Base-by-base conservation (phyloP, 768 basidiomycete genomes). In the Amanita exitialis region DNA sequence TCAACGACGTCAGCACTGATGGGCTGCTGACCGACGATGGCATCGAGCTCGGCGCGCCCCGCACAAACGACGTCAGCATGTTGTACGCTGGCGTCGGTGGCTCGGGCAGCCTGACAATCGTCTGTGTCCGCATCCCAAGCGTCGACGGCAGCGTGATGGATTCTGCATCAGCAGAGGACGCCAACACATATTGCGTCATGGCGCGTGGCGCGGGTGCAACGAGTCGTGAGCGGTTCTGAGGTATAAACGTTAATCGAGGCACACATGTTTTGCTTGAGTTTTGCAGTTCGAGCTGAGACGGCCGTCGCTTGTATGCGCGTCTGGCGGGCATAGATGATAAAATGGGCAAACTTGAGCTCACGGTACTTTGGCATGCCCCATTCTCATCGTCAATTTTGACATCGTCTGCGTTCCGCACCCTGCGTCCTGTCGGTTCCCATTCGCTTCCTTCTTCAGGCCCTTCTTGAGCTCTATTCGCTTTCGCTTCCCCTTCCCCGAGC, bases 171-270 rank as follows among this genome's bases (percentile, higher is more conserved):
- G 75, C 65, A 3, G 72, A 69, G 8, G 81, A 78, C 47, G 42
- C 49, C 36, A 76, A 81, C 34, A 85, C 72, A 58, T 82, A 87
- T 62, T 86, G 82, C 1, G 88, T 89, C 34, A 90, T 59, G 2
- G 88, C 85, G 35, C 86, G 75, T 1, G 88, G 86, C 7, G 88
- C 74, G 23, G 80, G 84, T 0, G 86, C 67, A 48, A 89, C 66
- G 27, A 87, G 73, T 43, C 74, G 64, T 37, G 71, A 70, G 21
- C 82, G 76, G 39, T 72, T 68, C 48, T 75, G 75, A 42, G 66
- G 68, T 1, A 78, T 77, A 35, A 78, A 73, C 48, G 72, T 73
- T 16, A 86, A 65, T 18, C 77, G 71, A 12, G 77, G 27, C 16
- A 21, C 76, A 72, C 16, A 76, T 75, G 47, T 71, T 67, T 60